Percentiles rank a stretch among this genome's conserved stretches.
These are phyloP conservation scores for Dillenia turbinata DNA, from an alignment of 164 flowering plant genomes.

Conservation along the genomic window DNA sequence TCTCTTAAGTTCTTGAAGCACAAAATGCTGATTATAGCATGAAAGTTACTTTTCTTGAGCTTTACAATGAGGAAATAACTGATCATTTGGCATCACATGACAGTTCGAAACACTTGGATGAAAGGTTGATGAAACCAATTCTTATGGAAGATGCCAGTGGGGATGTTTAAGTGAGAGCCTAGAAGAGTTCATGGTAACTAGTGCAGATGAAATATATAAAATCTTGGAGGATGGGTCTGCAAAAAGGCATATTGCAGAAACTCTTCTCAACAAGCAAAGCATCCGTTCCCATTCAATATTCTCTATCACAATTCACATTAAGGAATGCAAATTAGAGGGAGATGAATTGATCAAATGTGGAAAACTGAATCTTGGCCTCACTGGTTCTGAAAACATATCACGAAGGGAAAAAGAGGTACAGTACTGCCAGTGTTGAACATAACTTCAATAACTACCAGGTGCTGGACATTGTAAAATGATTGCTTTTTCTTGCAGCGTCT, in stretches of 20 bases:
- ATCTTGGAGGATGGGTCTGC: slow-evolving; percentile 84
- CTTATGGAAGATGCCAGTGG: slow-evolving; percentile 93
- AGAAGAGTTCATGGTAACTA: slow-evolving; percentile 77
- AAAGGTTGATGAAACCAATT: slow-evolving; percentile 71
- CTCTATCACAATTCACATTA: slow-evolving; percentile 83
- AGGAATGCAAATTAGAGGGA: slow-evolving; percentile 82
- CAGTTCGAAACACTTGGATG: slow-evolving; percentile 39
- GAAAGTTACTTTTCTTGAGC: slow-evolving; percentile 82
- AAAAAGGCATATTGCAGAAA: slow-evolving; percentile 80
- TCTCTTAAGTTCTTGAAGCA: slow-evolving; percentile 74
- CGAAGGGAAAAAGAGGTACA: slow-evolving; percentile 86
- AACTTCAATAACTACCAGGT: no score
- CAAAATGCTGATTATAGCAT: slow-evolving; percentile 81
- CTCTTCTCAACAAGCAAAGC: slow-evolving; percentile 88
- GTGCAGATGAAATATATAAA: slow-evolving; percentile 80
- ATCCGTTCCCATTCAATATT: slow-evolving; percentile 87
- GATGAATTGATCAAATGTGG: slow-evolving; percentile 87
- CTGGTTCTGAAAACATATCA: slow-evolving; percentile 88
- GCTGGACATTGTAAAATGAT: no score
- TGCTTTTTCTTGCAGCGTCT: no score
- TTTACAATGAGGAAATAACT: slow-evolving; percentile 79
- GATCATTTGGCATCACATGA: slow-evolving; percentile 78
- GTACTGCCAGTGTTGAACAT: no score
- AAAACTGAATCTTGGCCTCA: slow-evolving; percentile 85
- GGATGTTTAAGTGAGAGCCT: slow-evolving; percentile 81